Percentiles rank a stretch among this genome's conserved stretches.
Evolutionary conservation across 805 yeast species (phyloP).

Genomic region (Diddensiella santjacobensis): DNA sequence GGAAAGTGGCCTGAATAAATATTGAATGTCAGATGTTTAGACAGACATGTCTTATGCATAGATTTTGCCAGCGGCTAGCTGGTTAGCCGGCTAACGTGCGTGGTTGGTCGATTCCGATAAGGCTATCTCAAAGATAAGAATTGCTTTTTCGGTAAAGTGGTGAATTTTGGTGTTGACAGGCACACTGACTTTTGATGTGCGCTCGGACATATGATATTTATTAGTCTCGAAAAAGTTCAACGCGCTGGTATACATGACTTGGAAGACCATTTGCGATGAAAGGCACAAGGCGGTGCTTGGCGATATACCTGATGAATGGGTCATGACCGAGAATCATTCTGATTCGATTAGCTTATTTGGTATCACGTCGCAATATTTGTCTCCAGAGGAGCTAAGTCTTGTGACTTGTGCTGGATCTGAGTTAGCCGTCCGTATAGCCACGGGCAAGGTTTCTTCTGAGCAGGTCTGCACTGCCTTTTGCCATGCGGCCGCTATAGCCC

Average conservation of each 20-base stretch:
- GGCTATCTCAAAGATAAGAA: background rate
- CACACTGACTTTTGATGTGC: no score
- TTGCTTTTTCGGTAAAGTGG: no score
- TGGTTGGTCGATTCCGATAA: background rate
- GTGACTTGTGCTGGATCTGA: constrained; percentile 16
- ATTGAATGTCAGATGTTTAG: background rate
- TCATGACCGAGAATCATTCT: constrained; percentile 2
- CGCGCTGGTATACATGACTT: background rate
- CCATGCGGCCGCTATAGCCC: constrained; percentile 55
- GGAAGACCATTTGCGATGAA: background rate
- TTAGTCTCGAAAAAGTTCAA: no score
- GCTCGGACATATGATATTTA: no score
- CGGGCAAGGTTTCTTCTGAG: constrained; percentile 39
- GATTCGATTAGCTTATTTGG: background rate
- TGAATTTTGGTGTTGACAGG: background rate
- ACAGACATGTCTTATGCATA: background rate
- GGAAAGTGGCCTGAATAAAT: background rate
- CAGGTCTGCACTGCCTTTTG: constrained; percentile 52
- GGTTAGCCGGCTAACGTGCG: background rate
- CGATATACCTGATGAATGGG: constrained; percentile 12
- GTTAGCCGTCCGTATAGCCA: constrained; percentile 39
- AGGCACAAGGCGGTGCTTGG: background rate
- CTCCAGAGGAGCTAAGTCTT: constrained; percentile 6
- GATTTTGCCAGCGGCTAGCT: background rate
- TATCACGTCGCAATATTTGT: background rate